Evolutionary conservation across 2,329 filamentous ascomycete genomes (phyloP).

Genomic region (Paracoccidioides brasiliensis): DNA sequence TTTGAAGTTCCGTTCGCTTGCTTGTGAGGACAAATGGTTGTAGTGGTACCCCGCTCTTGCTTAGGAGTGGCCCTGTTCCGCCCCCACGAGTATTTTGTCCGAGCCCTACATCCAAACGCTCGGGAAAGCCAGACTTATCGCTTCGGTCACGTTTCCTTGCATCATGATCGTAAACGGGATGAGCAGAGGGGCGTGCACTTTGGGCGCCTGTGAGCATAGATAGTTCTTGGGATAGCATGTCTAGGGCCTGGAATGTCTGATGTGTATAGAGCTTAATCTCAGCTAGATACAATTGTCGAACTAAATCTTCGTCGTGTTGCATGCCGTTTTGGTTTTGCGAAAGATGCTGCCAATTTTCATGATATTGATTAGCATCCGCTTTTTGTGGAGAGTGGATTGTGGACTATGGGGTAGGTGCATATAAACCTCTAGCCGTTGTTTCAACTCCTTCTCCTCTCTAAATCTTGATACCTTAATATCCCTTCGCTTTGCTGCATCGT

Average conservation of each 20-base stretch:
- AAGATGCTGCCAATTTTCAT: conserved; percentile 37
- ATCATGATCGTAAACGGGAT: conserved; percentile 23
- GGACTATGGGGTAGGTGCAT: not conserved
- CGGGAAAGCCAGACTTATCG: conserved; percentile 47
- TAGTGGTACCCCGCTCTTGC: conserved; percentile 66
- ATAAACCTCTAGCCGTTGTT: conserved; percentile 61
- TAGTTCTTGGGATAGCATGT: conserved; percentile 71
- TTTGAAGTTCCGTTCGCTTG: conserved; percentile 58
- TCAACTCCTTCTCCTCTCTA: conserved; percentile 72
- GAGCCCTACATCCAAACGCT: conserved; percentile 59
- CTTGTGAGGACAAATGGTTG: conserved; percentile 81
- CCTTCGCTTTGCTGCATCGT: conserved; percentile 55
- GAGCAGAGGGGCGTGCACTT: conserved; percentile 32
- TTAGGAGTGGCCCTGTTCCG: conserved; percentile 55
- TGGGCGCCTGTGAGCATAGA: conserved; percentile 66
- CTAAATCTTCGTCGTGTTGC: conserved; percentile 70
- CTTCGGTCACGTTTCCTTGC: conserved; percentile 35
- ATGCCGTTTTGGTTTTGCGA: conserved; percentile 45
- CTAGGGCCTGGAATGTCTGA: conserved; percentile 73
- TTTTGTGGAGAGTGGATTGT: not conserved
- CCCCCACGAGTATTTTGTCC: conserved; percentile 30
- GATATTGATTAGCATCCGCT: conserved; percentile 4
- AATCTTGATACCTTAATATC: conserved; percentile 79
- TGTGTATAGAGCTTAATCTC: conserved; percentile 62
- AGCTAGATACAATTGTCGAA: conserved; percentile 65